Evolutionary conservation across 805 yeast species (phyloP), one percentile per base, ranked within the genome.

Genomic region (Sugiyamaella floridensis): DNA sequence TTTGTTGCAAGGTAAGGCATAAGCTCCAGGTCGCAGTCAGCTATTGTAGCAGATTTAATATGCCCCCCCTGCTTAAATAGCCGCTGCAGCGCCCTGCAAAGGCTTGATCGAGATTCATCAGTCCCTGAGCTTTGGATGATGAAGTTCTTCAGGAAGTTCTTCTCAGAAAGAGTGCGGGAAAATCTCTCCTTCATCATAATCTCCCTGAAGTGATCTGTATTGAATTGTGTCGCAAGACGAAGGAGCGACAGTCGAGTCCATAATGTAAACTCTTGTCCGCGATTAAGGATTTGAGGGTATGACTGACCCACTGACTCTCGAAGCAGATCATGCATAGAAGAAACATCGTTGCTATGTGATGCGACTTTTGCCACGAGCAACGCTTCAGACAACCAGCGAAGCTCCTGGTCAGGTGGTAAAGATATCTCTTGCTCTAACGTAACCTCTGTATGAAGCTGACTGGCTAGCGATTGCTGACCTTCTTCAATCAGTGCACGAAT

Each of bases 401-500:
- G 32, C 46, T 29, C 19, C n/a, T 26, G 41, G 3, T 20, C 34
- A 10, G 40, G 42, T 10, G 16, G 19, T 9, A n/a, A n/a, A 22
- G 6, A 22, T 3, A 6, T 22, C 26, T 22, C 26, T 22, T 22
- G 26, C 26, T 22, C 26, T 22, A 22, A 4, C 26, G 26, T 4
- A 28, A 55, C 34, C 29, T 51, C 61, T 10, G 44, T 50, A 14
- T 59, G 44, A 7, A 59, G 41, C 42, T 61, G 64, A 2, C 37
- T 29, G 5, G 61, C 62, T 11, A 63, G 54, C 10, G 57, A 54
- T 12, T 42, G 51, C 11, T 58, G 58, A 9, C 53, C 60, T 16
- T 45, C 14, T 5, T 45, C 15, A n/a, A 48, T 34, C 32, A 61
- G 45, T 12, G 49, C 57, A 11, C 34, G 49, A 18, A 52, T 54